Conservation (phyloP, 805 yeast species). For the Candida vaughaniae region DNA sequence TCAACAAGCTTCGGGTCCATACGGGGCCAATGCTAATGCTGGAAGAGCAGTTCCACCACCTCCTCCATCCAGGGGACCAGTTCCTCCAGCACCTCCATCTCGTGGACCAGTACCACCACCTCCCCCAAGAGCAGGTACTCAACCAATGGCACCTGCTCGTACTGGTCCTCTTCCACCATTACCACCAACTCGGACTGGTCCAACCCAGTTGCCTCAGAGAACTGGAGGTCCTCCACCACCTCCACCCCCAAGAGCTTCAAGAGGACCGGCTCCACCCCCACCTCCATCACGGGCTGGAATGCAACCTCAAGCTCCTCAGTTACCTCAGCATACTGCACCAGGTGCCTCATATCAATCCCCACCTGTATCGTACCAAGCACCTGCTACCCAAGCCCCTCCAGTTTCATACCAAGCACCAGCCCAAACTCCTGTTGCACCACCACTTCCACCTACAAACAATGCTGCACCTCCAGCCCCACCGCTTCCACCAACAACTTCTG, state of each 20-base stretch:
- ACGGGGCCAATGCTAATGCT: conserved; percentile 1
- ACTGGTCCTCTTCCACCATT: conserved; percentile 22
- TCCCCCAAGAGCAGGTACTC: conserved; percentile 12
- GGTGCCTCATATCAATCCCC: background rate
- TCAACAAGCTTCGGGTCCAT: background rate
- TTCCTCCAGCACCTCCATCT: conserved; percentile 24
- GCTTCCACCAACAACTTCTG: conserved; percentile 8
- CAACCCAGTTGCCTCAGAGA: conserved; percentile 15
- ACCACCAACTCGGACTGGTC: conserved; percentile 19
- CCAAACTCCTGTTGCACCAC: conserved; percentile 12
- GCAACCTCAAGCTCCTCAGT: conserved; percentile 13
- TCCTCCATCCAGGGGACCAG: conserved; percentile 20
- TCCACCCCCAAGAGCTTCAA: conserved; percentile 19
- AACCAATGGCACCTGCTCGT: conserved; percentile 16
- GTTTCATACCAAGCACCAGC: background rate
- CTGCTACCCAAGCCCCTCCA: background rate
- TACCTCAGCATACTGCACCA: conserved; percentile 1
- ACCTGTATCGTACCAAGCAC: background rate
- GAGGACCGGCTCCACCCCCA: conserved; percentile 11
- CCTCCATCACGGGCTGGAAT: conserved; percentile 22
- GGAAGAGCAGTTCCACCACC: conserved; percentile 24
- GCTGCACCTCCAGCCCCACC: conserved; percentile 18
- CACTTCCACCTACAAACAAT: conserved; percentile 6
- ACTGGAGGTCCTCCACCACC: conserved; percentile 23
- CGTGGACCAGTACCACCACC: conserved; percentile 15